These are phyloP conservation scores for Penicillium tannophilum DNA, from an alignment of 495 filamentous ascomycete species.

Conservation along the genomic window DNA sequence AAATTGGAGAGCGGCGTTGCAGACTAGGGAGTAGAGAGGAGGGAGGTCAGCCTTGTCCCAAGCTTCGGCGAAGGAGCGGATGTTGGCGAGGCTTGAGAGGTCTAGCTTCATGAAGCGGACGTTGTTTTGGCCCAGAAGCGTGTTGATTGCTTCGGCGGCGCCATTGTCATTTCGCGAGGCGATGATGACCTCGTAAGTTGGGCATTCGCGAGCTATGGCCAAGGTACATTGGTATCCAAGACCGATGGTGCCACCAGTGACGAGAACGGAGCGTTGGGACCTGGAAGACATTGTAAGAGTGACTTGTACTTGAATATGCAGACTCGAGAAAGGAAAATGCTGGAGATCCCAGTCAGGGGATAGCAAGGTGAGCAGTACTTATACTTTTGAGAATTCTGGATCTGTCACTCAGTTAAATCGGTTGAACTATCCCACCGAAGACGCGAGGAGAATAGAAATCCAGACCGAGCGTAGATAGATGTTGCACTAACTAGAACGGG, in stretches of 20 bases:
- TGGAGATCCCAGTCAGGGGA: too few species aligned
- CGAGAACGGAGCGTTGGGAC: constrained; percentile 34
- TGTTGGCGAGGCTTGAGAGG: constrained; percentile 40
- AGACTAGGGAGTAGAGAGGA: constrained; percentile 46
- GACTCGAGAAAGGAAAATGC: too few species aligned
- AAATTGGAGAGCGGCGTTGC: constrained; percentile 51
- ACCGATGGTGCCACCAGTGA: constrained; percentile 47
- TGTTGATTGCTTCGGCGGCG: constrained; percentile 38
- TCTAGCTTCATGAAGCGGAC: constrained; percentile 45
- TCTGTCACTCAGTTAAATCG: neutral
- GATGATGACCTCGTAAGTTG: constrained; percentile 38
- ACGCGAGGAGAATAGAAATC: neutral
- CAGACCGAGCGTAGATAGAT: neutral
- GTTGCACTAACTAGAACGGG: neutral
- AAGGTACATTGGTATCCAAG: constrained; percentile 39
- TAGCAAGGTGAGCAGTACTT: neutral
- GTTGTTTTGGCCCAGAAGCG: constrained; percentile 32
- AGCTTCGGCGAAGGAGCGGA: constrained; percentile 40
- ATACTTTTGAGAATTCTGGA: neutral
- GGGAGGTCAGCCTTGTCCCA: constrained; percentile 41
- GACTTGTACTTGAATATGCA: too few species aligned
- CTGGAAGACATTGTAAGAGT: constrained; percentile 6
- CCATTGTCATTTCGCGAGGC: constrained; percentile 44
- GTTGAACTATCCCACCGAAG: neutral
- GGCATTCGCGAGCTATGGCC: constrained; percentile 31